Evolutionary conservation across 2,329 filamentous ascomycete genomes (phyloP).

Genomic region (Fusarium sacchari): DNA sequence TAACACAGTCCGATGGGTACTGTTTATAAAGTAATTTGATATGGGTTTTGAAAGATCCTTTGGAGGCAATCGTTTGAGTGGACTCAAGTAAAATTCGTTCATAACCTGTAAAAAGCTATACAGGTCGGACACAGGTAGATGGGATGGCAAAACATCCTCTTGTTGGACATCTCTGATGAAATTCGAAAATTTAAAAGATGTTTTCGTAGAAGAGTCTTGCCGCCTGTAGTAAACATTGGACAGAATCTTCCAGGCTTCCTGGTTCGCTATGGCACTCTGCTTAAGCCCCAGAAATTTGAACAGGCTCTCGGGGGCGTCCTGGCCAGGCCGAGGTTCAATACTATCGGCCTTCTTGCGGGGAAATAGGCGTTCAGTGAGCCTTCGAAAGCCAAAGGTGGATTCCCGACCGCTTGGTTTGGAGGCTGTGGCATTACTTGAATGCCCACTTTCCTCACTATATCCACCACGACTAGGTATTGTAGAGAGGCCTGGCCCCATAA

Average conservation of each 20-base stretch:
- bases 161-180: background rate
- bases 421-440: too few relatives aligned
- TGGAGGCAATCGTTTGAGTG: accelerated
- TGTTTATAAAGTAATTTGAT: background rate
- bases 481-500: too few relatives aligned
- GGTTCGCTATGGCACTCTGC: accelerated
- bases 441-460: too few relatives aligned
- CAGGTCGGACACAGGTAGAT: accelerated
- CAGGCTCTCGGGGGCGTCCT: too few relatives aligned
- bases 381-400: background rate
- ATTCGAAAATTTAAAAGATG: background rate
- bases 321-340: too few relatives aligned
- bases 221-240: accelerated
- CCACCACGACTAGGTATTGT: accelerated
- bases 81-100: accelerated
- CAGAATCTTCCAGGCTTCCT: background rate
- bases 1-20: background rate
- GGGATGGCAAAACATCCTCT: accelerated
- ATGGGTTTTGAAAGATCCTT: background rate
- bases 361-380: background rate
- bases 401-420: background rate
- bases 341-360: background rate
- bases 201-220: accelerated
- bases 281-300: accelerated
- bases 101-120: accelerated